Evolutionary conservation across 73 alveolate species (phyloP).

Genomic region (Tetrahymena elliotti): DNA sequence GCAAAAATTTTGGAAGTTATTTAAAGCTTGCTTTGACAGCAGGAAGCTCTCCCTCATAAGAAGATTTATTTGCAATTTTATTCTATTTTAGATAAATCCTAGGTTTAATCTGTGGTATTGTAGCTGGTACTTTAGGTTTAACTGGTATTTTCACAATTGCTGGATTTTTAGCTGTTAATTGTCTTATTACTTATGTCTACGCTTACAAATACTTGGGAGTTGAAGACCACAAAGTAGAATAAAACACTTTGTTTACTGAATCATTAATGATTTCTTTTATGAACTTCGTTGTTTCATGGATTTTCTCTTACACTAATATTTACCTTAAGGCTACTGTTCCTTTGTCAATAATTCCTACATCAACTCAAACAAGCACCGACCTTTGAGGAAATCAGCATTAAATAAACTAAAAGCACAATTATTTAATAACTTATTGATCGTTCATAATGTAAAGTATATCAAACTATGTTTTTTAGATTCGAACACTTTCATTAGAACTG

Average conservation of each 20-base stretch:
- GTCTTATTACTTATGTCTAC: background rate
- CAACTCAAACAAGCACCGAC: background rate
- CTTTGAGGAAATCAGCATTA: background rate
- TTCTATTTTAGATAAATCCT: background rate
- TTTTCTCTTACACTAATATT: background rate
- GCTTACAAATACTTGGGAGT: background rate
- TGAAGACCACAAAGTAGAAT: background rate
- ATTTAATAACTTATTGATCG: background rate
- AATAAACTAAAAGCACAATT: background rate
- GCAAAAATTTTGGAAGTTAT: background rate
- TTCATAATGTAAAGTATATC: background rate
- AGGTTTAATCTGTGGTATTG: background rate
- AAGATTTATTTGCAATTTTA: background rate
- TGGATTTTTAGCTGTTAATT: background rate
- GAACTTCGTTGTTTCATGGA: background rate
- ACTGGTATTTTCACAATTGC: background rate
- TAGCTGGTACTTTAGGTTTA: background rate
- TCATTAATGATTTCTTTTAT: background rate
- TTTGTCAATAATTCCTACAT: background rate
- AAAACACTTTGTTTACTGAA: background rate
- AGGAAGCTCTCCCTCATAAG: background rate
- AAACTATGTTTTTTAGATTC: background rate
- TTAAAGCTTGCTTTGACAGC: background rate
- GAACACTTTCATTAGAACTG: background rate
- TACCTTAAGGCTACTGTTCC: constrained; percentile 1